Base-by-base conservation (phyloP, 106 monocot genomes). In the Allium cepa region DNA sequence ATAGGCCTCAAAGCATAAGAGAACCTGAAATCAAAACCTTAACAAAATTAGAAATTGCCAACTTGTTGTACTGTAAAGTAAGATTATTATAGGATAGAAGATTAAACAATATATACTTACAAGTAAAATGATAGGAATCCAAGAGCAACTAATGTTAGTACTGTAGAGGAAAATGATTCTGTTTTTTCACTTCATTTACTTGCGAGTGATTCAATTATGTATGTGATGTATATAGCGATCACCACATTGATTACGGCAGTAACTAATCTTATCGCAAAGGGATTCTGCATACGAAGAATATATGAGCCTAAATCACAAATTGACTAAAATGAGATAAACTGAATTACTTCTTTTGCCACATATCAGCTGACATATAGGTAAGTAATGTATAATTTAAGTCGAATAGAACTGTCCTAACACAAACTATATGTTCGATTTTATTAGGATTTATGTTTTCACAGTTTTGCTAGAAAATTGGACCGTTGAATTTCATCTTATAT, bases 1-100 rank as follows among this genome's bases (percentile, higher is more conserved):
- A 73, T 73, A 64, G 73, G 73, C 73, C 73, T 64, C 47, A 73
- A 52, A 56, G 64, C 73, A 65, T 64, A 64, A 26, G 73, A 73
- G 28, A 64, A 57, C 73, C 73, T 73, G 64, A 10, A 73, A 72
- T 46, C 7, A 48, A 65, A 50, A 8, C 4, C n/a, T 46, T 63
- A 18, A 67, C 17, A 67, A 52, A 67, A 8, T 67, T 15, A 67
- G 52, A 67, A 4, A n/a, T 51, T 10, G 6, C 7, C 46, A 11
- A 10, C 46, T 8, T 47, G 46, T 13, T 46, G 48, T 8, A 7
- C 12, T 4, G 10, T 4, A 47, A 9, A 67, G 7, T 10, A 51
- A 67, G 26, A 51, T 2, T 9, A 26, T 2, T n/a, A n/a, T n/a
- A n/a, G 28, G 8, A 15, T 15, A 14, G 15, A 48, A 66, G 49